These are phyloP conservation scores for Leonotis leonurus DNA, from an alignment of 257 asterid species.

Conservation along the genomic window DNA sequence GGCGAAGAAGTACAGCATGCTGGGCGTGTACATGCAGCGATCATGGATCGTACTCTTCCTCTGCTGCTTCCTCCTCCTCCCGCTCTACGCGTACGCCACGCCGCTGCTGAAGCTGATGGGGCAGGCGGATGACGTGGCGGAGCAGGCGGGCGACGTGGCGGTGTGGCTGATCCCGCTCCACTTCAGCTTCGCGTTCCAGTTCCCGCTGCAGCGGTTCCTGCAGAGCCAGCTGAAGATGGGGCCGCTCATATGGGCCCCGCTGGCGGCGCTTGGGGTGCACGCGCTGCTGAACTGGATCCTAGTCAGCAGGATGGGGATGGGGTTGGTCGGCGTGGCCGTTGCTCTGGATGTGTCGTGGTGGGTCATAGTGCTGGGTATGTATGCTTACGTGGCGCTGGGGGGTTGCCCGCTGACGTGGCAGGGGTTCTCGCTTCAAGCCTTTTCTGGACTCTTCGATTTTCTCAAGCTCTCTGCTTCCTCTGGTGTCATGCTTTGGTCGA, in stretches of 20 bases:
- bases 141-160: conserved; percentile 18
- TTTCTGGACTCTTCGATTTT: conserved; percentile 37
- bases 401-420: conserved; percentile 45
- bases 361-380: conserved; percentile 27
- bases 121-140: conserved; percentile 28
- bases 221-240: conserved; percentile 40
- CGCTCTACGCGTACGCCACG: conserved; percentile 20
- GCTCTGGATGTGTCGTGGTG: conserved; percentile 42
- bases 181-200: conserved; percentile 29
- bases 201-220: conserved; percentile 31
- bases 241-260: conserved; percentile 28
- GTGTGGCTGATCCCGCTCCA: conserved; percentile 29
- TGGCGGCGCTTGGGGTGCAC: conserved; percentile 21
- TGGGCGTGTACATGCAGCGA: conserved; percentile 34
- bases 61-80: conserved; percentile 21
- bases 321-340: conserved; percentile 28
- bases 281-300: conserved; percentile 26
- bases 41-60: conserved; percentile 30
- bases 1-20: conserved; percentile 26
- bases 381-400: conserved; percentile 23
- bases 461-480: conserved; percentile 36
- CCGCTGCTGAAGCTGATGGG: conserved; percentile 26
- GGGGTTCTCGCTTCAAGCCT: conserved; percentile 36
- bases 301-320: conserved; percentile 18
- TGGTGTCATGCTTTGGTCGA: conserved; percentile 45